A percentile compares a stretch with the other conserved stretches of the same genome.
Conservation (phyloP, 2,329 filamentous ascomycete species). For the Fusarium sp. region DNA sequence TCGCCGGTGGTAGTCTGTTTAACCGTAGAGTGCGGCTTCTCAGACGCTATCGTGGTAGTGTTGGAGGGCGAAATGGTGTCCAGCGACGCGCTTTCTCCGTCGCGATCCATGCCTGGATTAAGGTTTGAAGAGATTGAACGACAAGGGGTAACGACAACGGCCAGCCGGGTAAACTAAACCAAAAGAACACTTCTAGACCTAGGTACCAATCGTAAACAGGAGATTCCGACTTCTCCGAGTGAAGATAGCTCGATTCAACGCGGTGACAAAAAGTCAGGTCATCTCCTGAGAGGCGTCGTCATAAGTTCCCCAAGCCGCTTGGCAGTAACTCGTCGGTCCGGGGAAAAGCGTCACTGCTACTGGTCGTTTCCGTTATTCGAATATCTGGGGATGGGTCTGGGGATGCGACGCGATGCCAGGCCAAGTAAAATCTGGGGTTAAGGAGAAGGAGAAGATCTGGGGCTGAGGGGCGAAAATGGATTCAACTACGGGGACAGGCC, state of each 20-base stretch:
- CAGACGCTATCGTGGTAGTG: conserved; percentile 5
- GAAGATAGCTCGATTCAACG: background rate
- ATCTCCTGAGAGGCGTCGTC: conserved; percentile 10
- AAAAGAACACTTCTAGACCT: background rate
- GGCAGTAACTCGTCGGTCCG: conserved; percentile 20
- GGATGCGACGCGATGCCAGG: conserved; percentile 10
- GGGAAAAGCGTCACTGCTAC: background rate
- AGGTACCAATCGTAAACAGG: background rate
- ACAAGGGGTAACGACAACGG: background rate
- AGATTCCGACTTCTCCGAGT: background rate
- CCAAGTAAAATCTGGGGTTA: conserved; percentile 35
- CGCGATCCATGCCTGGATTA: conserved; percentile 11
- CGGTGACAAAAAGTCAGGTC: conserved; percentile 1
- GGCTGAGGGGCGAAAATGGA: conserved; percentile 19
- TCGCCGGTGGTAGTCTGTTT: background rate
- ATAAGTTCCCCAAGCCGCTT: conserved; percentile 8
- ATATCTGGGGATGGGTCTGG: conserved; percentile 13
- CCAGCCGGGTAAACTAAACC: background rate
- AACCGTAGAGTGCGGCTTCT: background rate
- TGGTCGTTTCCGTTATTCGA: background rate
- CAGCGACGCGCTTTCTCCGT: conserved; percentile 8
- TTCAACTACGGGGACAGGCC: background rate
- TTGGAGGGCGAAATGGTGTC: conserved; percentile 16
- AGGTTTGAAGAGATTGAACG: background rate
- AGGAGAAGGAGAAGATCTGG: conserved; percentile 31